phyloP scores from a whole-genome alignment of 495 filamentous ascomycete species.

The Staphylotrichum longicolle region DNA sequence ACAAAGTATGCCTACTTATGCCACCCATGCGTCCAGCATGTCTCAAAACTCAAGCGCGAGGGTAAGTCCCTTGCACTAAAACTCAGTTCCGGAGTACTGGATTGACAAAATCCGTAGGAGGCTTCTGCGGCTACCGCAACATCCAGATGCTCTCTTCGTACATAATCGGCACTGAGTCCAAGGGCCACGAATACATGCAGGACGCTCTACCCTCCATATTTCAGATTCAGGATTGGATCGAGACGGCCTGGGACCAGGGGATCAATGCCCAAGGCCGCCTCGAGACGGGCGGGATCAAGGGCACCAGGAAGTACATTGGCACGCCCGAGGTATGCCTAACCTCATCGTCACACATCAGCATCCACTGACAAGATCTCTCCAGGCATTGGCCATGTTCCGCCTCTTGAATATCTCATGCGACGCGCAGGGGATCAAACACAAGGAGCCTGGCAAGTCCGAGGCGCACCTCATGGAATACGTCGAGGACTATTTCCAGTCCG shows the following conservation, averaged over 20 bases:
- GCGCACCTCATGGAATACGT: conserved; percentile 59
- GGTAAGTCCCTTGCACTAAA: conserved; percentile 31
- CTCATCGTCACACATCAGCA: background rate
- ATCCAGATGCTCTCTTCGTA: conserved; percentile 92
- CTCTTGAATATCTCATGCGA: conserved; percentile 59
- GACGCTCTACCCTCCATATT: conserved; percentile 73
- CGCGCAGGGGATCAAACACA: conserved; percentile 39
- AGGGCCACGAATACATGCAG: conserved; percentile 59
- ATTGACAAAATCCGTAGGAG: conserved; percentile 47
- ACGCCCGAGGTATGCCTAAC: conserved; percentile 72
- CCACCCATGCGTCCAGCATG: conserved; percentile 69
- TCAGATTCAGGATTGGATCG: conserved; percentile 83
- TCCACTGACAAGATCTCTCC: conserved; percentile 3
- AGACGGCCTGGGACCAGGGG: conserved; percentile 83
- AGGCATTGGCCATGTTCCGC: conserved; percentile 80
- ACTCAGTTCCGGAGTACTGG: background rate
- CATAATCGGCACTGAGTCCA: conserved; percentile 56
- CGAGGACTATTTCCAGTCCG: conserved; percentile 69
- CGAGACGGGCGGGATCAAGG: conserved; percentile 84
- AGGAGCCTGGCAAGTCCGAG: conserved; percentile 35
- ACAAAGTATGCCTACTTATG: conserved; percentile 76
- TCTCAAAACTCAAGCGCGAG: conserved; percentile 76
- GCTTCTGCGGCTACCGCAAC: conserved; percentile 97
- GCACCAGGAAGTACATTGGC: conserved; percentile 93
- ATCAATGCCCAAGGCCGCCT: conserved; percentile 69